A percentile compares a stretch with the other conserved stretches of the same genome.
Conservation (phyloP, 176 grass and related monocot genomes). For the Rhynchospora breviuscula region DNA sequence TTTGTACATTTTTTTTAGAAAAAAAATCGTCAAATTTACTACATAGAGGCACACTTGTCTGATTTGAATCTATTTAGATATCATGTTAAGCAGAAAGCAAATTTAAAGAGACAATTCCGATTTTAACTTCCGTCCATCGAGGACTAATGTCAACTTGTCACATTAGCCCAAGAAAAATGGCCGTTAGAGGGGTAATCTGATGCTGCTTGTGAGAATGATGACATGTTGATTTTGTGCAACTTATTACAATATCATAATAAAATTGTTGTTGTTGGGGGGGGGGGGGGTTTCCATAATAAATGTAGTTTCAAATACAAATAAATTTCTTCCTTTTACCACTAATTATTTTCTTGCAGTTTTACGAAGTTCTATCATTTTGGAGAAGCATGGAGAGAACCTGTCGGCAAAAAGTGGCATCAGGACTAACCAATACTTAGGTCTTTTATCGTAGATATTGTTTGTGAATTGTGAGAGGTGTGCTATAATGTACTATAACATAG, state of each 20-base stretch:
- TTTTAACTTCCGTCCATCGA: not conserved
- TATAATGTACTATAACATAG: not conserved
- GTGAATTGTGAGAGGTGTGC: not conserved
- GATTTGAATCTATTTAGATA: not conserved
- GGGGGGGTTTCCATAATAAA: too few relatives aligned
- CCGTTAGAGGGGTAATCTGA: not conserved
- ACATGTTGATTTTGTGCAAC: not conserved
- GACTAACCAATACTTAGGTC: not conserved
- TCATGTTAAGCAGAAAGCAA: not conserved
- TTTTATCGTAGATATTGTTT: too few relatives aligned
- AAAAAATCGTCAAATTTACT: too few relatives aligned
- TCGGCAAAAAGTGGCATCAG: not conserved
- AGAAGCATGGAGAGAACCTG: conserved; percentile 29
- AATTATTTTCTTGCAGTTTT: conserved; percentile 28
- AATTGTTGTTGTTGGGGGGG: too few relatives aligned
- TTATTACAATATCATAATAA: too few relatives aligned
- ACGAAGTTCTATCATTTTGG: conserved; percentile 41
- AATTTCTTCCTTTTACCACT: not conserved
- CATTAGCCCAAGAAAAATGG: not conserved
- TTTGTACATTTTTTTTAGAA: too few relatives aligned
- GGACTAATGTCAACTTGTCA: not conserved
- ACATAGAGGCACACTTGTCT: not conserved
- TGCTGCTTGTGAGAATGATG: not conserved
- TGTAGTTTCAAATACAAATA: too few relatives aligned
- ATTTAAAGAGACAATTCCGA: not conserved